phyloP scores from a whole-genome alignment of 352 stramenopile species.

The Globisporangium yorkense region DNA sequence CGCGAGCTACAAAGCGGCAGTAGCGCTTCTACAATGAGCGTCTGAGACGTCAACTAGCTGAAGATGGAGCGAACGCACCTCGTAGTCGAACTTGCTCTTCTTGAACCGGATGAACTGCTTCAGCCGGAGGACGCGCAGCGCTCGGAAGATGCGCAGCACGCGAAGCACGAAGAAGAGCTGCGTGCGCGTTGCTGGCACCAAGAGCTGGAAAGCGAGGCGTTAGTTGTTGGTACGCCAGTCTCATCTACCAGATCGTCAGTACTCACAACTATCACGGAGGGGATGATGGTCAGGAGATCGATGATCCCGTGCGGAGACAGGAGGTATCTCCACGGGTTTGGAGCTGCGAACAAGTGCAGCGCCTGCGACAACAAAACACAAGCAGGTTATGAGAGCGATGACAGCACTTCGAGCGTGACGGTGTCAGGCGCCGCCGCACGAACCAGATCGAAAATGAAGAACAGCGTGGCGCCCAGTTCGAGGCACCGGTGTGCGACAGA shows the following conservation, averaged over 20 bases:
- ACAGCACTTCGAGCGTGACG: not conserved
- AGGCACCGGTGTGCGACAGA: constrained; percentile 14
- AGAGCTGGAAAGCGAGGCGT: constrained; percentile 22
- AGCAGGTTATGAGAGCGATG: not conserved
- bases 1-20: constrained; percentile 22
- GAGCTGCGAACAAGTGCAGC: constrained; percentile 44
- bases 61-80: constrained; percentile 21
- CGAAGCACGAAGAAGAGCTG: constrained; percentile 60
- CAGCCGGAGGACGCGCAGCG: constrained; percentile 52
- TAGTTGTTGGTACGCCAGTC: no score
- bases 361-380: constrained; percentile 8
- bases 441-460: constrained; percentile 65
- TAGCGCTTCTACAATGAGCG: not conserved
- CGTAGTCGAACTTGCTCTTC: constrained; percentile 69
- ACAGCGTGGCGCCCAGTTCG: constrained; percentile 42
- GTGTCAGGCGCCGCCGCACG: not conserved
- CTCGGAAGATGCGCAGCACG: constrained; percentile 61
- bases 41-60: not conserved
- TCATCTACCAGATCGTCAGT: not conserved
- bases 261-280: constrained; percentile 49
- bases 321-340: constrained; percentile 35
- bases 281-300: constrained; percentile 66
- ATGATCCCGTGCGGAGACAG: constrained; percentile 51
- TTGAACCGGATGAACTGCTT: constrained; percentile 55
- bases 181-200: constrained; percentile 34